Evolutionary conservation across 345 rosid species (phyloP).

Genomic region (Salix exigua): DNA sequence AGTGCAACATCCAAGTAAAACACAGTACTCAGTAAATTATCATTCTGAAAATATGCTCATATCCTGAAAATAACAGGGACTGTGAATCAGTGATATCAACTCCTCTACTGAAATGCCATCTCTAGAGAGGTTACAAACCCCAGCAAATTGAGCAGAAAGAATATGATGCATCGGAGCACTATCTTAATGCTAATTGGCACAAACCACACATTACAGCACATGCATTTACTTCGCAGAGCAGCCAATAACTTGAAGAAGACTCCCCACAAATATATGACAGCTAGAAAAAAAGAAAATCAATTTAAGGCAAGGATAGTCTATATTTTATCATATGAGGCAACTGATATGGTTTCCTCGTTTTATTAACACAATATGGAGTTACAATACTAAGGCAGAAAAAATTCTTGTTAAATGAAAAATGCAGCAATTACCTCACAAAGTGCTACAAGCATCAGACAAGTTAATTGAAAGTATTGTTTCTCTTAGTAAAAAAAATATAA

Average conservation of each 20-base stretch:
- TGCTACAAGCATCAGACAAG: constrained; percentile 84
- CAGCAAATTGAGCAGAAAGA: no score
- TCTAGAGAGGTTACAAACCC: no score
- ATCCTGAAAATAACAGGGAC: no score
- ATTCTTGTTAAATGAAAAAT: not conserved
- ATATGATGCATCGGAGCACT: no score
- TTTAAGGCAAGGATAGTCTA: not conserved
- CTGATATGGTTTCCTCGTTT: not conserved
- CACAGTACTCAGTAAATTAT: no score
- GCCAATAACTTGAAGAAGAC: not conserved
- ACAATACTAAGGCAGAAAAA: not conserved
- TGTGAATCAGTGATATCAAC: no score
- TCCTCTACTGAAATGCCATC: no score
- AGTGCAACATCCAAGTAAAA: no score
- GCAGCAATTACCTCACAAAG: constrained; percentile 74
- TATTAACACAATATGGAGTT: not conserved
- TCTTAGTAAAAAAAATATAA: no score
- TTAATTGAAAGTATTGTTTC: no score
- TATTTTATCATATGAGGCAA: not conserved
- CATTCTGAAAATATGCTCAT: no score
- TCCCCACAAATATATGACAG: not conserved
- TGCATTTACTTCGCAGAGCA: not conserved
- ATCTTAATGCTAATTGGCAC: not conserved
- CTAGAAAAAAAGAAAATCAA: not conserved
- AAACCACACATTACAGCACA: not conserved